These are phyloP conservation scores for Populus deltoides DNA, from an alignment of 345 rosid species.

Conservation along the genomic window DNA sequence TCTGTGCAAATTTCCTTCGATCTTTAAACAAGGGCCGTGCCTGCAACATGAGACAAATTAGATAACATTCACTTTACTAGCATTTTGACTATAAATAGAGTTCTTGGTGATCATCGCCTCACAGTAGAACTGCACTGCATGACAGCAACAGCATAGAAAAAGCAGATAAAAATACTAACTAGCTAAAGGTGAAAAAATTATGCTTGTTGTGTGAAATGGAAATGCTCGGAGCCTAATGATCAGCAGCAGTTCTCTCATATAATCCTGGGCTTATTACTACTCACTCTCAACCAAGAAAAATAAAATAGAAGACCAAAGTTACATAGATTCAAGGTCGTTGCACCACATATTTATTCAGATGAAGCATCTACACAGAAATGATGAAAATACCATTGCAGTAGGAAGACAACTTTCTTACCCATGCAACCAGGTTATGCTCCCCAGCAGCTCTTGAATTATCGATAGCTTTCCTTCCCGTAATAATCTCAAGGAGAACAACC, in stretches of 20 bases:
- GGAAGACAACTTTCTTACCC: conserved; percentile 56
- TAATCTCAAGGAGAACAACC: conserved; percentile 84
- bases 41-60: conserved; percentile 38
- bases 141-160: background rate
- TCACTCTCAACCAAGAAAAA: background rate
- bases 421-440: conserved; percentile 82
- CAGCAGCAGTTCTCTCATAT: background rate
- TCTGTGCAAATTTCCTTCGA: conserved; percentile 67
- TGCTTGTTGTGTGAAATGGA: background rate
- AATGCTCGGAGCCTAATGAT: background rate
- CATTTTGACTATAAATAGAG: background rate
- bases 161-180: background rate
- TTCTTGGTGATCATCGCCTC: background rate
- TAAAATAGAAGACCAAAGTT: background rate
- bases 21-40: conserved; percentile 81
- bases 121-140: background rate
- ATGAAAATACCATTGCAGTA: background rate
- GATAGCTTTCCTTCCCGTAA: conserved; percentile 83
- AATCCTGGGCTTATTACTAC: background rate
- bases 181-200: background rate
- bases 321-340: background rate
- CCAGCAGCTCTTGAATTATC: conserved; percentile 59
- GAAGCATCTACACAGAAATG: background rate
- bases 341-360: background rate
- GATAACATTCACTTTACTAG: background rate